Evolutionary conservation across 2,329 filamentous ascomycete genomes (phyloP).

Genomic region (Paracorniculantispora psalliotae): DNA sequence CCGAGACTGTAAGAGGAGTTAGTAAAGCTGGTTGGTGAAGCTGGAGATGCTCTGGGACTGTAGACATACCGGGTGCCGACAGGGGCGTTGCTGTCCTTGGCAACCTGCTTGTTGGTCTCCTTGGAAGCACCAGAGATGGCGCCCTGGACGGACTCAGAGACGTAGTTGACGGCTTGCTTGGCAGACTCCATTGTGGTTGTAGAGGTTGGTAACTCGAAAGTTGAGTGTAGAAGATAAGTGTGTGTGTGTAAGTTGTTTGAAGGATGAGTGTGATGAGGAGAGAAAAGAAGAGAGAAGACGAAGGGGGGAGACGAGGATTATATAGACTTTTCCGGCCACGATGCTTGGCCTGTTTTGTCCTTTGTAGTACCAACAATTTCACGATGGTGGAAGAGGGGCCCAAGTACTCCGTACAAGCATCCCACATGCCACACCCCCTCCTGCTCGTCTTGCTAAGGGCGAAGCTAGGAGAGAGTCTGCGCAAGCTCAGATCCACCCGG

Average conservation of each 20-base stretch:
- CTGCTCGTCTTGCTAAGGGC: no score
- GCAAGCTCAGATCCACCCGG: neutral
- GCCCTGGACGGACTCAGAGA: conserved; percentile 60
- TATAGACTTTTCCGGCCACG: conserved; percentile 11
- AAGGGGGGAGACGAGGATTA: neutral
- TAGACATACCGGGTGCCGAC: conserved; percentile 48
- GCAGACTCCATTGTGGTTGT: conserved; percentile 44
- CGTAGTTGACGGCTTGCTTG: conserved; percentile 64
- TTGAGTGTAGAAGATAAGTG: neutral
- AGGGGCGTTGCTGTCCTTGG: conserved; percentile 55
- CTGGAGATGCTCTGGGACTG: neutral
- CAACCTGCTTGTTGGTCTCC: conserved; percentile 66
- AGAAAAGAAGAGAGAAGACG: neutral
- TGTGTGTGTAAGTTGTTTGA: neutral
- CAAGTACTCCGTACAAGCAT: neutral
- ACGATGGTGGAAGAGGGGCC: neutral
- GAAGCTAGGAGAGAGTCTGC: no score
- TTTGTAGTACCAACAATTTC: neutral
- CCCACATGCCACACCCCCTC: neutral
- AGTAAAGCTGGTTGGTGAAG: conserved; percentile 17
- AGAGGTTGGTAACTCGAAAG: conserved; percentile 19
- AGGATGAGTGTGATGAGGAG: conserved; percentile 4
- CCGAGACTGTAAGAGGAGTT: conserved; percentile 31
- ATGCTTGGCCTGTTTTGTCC: neutral
- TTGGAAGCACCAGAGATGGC: conserved; percentile 53